Evolutionary conservation across 768 basidiomycete species (phyloP).

Genomic region (Lepiota venenata): DNA sequence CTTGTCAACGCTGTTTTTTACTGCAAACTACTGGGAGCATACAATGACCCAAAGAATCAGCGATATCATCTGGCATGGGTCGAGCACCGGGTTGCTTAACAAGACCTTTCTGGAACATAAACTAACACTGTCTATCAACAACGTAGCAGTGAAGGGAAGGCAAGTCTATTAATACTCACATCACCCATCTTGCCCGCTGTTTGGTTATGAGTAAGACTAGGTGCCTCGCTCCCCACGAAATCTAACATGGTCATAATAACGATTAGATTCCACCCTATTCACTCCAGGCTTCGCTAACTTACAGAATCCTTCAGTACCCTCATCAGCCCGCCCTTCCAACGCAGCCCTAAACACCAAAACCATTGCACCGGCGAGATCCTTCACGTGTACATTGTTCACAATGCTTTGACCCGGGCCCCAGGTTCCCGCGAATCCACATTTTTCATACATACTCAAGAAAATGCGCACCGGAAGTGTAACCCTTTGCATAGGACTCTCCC

Average conservation of each 20-base stretch:
- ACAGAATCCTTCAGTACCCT: slow-evolving; percentile 42
- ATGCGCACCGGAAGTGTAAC: slow-evolving; percentile 33
- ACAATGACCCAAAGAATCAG: slow-evolving; percentile 32
- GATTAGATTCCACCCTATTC: background rate
- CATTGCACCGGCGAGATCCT: slow-evolving; percentile 33
- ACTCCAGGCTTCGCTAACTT: slow-evolving; percentile 10
- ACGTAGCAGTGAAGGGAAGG: background rate
- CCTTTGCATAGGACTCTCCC: slow-evolving; percentile 36
- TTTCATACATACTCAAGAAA: slow-evolving; percentile 30
- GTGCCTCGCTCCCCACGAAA: slow-evolving; percentile 28
- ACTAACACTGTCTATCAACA: slow-evolving; percentile 15
- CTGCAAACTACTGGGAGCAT: slow-evolving; percentile 14
- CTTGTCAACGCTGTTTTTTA: background rate
- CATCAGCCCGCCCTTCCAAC: slow-evolving; percentile 36
- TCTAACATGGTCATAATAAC: slow-evolving; percentile 22
- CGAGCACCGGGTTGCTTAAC: slow-evolving; percentile 28
- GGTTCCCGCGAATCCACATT: slow-evolving; percentile 32
- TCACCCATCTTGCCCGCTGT: slow-evolving; percentile 34
- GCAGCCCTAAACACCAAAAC: slow-evolving; percentile 35
- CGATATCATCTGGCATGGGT: slow-evolving; percentile 28
- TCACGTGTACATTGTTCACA: slow-evolving; percentile 37
- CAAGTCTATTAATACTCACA: slow-evolving; percentile 19
- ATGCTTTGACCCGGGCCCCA: slow-evolving; percentile 39
- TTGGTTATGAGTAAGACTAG: slow-evolving; percentile 24
- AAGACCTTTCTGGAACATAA: slow-evolving; percentile 31